Evolutionary conservation across 208 protist genomes (phyloP), one percentile per base, ranked within the genome.

Genomic region (Jaenimonas drosophilae): DNA sequence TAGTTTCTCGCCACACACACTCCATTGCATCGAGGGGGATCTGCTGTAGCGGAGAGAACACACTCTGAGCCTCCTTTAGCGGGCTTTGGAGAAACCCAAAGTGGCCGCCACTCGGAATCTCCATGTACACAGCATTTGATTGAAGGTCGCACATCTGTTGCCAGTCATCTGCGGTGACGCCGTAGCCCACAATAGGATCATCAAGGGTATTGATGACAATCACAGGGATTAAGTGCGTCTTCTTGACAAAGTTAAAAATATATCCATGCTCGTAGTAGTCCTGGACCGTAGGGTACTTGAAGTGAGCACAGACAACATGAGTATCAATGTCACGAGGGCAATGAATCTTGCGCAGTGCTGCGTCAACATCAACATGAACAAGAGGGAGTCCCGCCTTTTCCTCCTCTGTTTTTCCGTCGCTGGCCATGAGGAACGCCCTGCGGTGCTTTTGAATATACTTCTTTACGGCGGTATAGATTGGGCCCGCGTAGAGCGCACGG

Each of bases 41-140:
- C 6, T 12, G 40, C 34, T 52, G 47, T 2, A 52, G 47, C n/a
- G 23, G 5, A 31, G 34, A 33, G 34, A 49, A 28, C 36, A 12
- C 17, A 29, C 4, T 11, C 16, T n/a, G 4, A 1, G 25, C 24
- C 41, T 74, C 65, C 19, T 48, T 21, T 14, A 74, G 32, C 2
- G 66, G 66, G 30, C 38, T 49, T 16, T 40, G 36, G 7, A 74
- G 27, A 39, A 57, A 75, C 14, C 60, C 67, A 26, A 75, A 29
- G 26, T 75, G 67, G 12, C 67, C 67, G 17, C 67, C 67, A 12
- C 30, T 41, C 11, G 67, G 67, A 19, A 59, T 44, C 43, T 65
- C 56, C 6, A 66, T 47, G 51, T 66, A 70, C 20, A 52, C 27
- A 2, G 60, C 46, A 40, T 57, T 61, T 2, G 42, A 12, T 40